These are phyloP conservation scores for Lomentospora prolificans DNA, from an alignment of 2,329 filamentous ascomycete genomes.

Conservation along the genomic window DNA sequence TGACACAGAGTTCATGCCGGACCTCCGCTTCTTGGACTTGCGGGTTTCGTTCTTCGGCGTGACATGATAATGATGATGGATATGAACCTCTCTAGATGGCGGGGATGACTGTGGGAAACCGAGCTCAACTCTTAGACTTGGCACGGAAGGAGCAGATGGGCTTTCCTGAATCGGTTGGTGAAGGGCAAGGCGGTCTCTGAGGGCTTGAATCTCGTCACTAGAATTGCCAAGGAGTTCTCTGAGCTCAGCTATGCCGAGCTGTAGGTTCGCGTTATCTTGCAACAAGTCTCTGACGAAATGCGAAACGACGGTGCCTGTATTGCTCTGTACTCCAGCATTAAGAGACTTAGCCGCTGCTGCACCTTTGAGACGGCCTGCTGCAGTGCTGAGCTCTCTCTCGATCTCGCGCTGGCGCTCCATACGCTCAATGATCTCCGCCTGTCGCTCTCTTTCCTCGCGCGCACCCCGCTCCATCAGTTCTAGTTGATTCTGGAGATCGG, in stretches of 20 bases:
- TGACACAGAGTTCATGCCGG: not conserved
- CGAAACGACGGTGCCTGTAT: conserved; percentile 65
- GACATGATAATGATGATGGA: conserved; percentile 89
- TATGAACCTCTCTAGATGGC: conserved; percentile 66
- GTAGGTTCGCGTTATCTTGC: conserved; percentile 88
- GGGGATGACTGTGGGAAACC: conserved; percentile 31
- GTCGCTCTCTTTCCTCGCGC: conserved; percentile 67
- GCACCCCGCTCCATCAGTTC: conserved; percentile 82
- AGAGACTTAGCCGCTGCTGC: conserved; percentile 63
- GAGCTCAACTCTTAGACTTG: conserved; percentile 64
- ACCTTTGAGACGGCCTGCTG: conserved; percentile 71
- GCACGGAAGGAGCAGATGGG: conserved; percentile 27
- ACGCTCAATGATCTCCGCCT: conserved; percentile 68
- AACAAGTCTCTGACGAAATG: conserved; percentile 94
- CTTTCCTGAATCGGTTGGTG: conserved; percentile 58
- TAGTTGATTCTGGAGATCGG: conserved; percentile 74
- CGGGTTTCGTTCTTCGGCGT: conserved; percentile 50
- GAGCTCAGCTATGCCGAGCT: conserved; percentile 83
- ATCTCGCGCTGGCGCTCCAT: conserved; percentile 78
- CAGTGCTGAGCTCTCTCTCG: conserved; percentile 71
- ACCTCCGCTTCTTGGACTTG: conserved; percentile 62
- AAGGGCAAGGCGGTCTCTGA: conserved; percentile 70
- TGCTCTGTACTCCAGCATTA: conserved; percentile 39
- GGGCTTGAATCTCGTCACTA: conserved; percentile 82
- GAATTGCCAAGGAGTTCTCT: conserved; percentile 84